Conservation (phyloP, 2,329 filamentous ascomycete species). For the Apiospora phragmitis region DNA sequence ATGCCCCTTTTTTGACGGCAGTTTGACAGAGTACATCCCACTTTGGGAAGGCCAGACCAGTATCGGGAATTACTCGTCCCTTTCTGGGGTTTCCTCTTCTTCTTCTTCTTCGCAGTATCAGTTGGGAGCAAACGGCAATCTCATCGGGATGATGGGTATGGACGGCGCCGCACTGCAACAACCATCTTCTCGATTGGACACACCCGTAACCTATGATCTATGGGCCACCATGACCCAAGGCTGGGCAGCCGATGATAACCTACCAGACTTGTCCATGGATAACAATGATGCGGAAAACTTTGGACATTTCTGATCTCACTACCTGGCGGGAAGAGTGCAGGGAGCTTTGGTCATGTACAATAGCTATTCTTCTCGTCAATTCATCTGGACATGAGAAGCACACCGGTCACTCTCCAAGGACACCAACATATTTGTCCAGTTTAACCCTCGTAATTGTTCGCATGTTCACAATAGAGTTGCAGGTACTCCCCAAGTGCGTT, state of each 20-base stretch:
- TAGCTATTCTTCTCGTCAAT: neutral
- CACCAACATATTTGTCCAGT: slow-evolving; percentile 36
- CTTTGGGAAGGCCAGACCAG: slow-evolving; percentile 41
- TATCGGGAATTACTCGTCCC: neutral
- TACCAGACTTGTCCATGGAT: neutral
- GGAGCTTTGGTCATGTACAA: neutral
- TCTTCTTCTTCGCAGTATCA: neutral
- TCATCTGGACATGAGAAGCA: neutral
- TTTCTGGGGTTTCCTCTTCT: neutral
- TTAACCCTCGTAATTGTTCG: slow-evolving; percentile 49
- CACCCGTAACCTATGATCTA: slow-evolving; percentile 39
- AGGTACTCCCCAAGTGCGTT: slow-evolving; percentile 48
- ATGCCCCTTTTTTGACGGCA: slow-evolving; percentile 56
- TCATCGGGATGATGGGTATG: slow-evolving; percentile 9
- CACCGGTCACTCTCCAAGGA: too few species aligned
- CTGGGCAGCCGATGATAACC: slow-evolving; percentile 34
- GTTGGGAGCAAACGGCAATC: neutral
- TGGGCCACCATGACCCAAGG: slow-evolving; percentile 51
- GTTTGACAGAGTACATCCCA: slow-evolving; percentile 45
- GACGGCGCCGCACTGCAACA: neutral
- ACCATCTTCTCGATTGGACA: neutral
- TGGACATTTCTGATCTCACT: neutral
- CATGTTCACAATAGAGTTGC: slow-evolving; percentile 49
- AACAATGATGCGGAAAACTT: neutral
- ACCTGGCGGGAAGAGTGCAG: neutral